Evolutionary conservation across 2,329 filamentous ascomycete species (phyloP).

Genomic region (Botrytis elliptica): DNA sequence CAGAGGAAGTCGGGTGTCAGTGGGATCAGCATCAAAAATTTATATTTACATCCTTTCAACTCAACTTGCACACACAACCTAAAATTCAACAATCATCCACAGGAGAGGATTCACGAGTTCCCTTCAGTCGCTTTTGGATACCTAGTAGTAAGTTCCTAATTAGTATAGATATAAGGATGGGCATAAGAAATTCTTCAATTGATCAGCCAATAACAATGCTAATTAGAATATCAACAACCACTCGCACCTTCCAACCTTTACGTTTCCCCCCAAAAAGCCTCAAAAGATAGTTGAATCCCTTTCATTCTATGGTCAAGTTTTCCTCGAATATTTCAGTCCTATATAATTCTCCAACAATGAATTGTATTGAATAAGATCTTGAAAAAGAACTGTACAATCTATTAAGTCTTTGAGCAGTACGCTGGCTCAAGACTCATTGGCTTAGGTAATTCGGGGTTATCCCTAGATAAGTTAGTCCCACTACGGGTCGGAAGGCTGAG

Average conservation of each 20-base stretch:
- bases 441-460: slow-evolving; percentile 3
- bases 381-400: background rate
- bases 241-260: background rate
- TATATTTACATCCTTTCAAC: background rate
- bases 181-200: background rate
- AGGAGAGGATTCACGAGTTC: background rate
- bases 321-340: background rate
- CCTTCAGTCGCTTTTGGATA: background rate
- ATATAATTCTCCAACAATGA: background rate
- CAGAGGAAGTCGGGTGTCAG: background rate
- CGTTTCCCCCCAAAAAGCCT: too few species aligned
- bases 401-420: background rate
- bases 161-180: background rate
- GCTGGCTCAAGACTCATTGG: background rate
- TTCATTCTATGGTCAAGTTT: background rate
- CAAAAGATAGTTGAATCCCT: background rate
- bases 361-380: background rate
- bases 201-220: background rate
- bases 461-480: slow-evolving; percentile 4
- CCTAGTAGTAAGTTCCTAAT: background rate
- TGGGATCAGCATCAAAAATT: background rate
- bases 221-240: background rate
- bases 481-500: slow-evolving; percentile 19
- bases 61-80: background rate
- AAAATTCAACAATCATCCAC: background rate